phyloP scores from a whole-genome alignment of 2,329 filamentous ascomycete genomes.

The Metarhizium rileyi region DNA sequence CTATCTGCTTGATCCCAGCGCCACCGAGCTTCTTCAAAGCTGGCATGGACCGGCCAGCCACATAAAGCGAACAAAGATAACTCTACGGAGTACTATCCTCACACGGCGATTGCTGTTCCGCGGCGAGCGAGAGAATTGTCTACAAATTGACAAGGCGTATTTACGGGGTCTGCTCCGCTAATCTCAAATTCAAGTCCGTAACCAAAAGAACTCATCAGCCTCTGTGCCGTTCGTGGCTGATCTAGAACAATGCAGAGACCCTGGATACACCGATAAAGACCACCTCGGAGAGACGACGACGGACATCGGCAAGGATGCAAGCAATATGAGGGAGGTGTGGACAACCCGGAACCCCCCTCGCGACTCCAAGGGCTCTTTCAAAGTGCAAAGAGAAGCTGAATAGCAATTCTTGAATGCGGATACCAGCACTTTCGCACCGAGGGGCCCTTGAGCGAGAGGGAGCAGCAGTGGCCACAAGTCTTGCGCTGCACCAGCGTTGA shows the following conservation, averaged over 20 bases:
- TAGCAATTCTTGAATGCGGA: background rate
- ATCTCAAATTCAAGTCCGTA: background rate
- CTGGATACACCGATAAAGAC: conserved; percentile 2
- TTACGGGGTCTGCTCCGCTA: background rate
- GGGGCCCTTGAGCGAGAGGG: too few species aligned
- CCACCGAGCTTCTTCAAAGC: background rate
- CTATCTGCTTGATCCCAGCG: background rate
- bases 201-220: background rate
- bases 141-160: background rate
- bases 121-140: background rate
- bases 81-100: background rate
- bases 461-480: too few species aligned
- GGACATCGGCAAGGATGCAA: background rate
- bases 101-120: background rate
- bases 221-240: background rate
- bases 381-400: background rate
- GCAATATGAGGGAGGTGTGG: background rate
- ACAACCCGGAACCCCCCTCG: background rate
- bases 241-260: background rate
- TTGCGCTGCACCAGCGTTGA: too few species aligned
- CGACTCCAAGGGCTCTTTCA: too few species aligned
- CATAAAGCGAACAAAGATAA: too few species aligned
- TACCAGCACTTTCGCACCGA: too few species aligned
- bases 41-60: background rate
- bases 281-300: background rate